Base-by-base conservation (phyloP, 2,329 filamentous ascomycete genomes). In the Endothia cerciana region DNA sequence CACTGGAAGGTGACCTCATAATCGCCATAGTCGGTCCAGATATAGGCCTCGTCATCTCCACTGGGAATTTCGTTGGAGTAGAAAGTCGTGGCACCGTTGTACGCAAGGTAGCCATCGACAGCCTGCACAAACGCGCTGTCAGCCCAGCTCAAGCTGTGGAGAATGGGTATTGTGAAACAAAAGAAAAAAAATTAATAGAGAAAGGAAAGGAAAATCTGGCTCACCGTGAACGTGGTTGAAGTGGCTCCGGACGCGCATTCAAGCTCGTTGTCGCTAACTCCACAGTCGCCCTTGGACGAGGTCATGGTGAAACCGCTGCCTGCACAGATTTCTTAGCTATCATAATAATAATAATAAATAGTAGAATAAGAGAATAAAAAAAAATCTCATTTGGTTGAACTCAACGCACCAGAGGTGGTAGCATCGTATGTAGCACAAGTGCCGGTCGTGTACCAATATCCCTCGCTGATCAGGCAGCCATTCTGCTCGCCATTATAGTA, bases 391-490 rank as follows among this genome's bases (percentile, higher is more conserved):
- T n/a, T n/a, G n/a, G n/a, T n/a, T 4, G 1, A 4, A 3, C n/a
- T n/a, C n/a, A 30, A 38, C 60, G 10, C 61, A 68, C 66, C 36
- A 25, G 76, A 82, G 56, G 80, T 66, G 4, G 82, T 77, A 4
- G 87, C 86, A 0, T 82, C 86, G 74, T 87, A 90, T 0, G 85
- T 89, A 0, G 89, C 90, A 72, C 89, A 91, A 0, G 88, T 89
- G 2, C 89, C 89, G 1, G 81, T 83, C 0, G 83, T 82, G 72
- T 89, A 92, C 90, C 89, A 92, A 0, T 83, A 86, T 0, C 90
- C 90, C 11, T 77, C 80, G 64, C 83, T 83, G 73, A 91, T 92
- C 65, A 92, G 81, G 70, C 89, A 92, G n/a, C 90, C 89, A 8
- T 80, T 81, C 58, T 78, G 73, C n/a, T 72, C 73, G 3, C 84